Percentiles rank a stretch among this genome's conserved stretches.
Conservation (phyloP, 1,284 basidiomycete genomes). For the Apiotrichum akiyoshidainum region DNA sequence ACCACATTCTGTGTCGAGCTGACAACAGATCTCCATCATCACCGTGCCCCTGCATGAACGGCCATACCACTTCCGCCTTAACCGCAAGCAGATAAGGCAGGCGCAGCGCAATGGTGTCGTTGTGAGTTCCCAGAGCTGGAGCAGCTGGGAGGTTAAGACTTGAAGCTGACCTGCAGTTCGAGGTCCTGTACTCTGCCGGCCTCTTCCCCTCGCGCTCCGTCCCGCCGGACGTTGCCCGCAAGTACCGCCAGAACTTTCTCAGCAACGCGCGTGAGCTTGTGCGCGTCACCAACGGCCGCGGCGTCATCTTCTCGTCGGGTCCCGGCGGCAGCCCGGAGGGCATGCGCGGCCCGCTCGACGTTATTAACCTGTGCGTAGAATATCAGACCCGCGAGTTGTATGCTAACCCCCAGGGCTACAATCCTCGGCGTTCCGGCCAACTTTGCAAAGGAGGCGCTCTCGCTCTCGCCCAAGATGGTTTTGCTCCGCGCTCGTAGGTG, state of each 20-base stretch:
- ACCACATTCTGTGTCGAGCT: background rate
- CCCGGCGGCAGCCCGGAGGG: slow-evolving; percentile 32
- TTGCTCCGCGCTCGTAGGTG: slow-evolving; percentile 50
- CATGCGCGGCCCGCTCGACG: slow-evolving; percentile 43
- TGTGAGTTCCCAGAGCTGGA: slow-evolving; percentile 34
- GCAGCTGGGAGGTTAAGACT: no score
- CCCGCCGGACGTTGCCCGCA: slow-evolving; percentile 27
- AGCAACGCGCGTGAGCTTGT: slow-evolving; percentile 48
- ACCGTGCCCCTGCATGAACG: slow-evolving; percentile 47
- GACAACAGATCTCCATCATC: slow-evolving; percentile 46
- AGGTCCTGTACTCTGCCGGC: slow-evolving; percentile 46
- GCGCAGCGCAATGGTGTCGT: slow-evolving; percentile 49
- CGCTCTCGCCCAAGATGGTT: slow-evolving; percentile 38
- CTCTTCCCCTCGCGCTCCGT: slow-evolving; percentile 38
- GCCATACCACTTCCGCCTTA: slow-evolving; percentile 44
- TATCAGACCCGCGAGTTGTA: background rate
- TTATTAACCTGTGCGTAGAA: slow-evolving; percentile 44
- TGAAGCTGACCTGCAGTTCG: slow-evolving; percentile 36
- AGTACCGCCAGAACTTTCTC: slow-evolving; percentile 48
- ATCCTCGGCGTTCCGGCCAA: slow-evolving; percentile 51
- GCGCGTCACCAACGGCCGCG: slow-evolving; percentile 46
- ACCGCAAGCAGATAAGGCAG: slow-evolving; percentile 45
- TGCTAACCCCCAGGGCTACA: slow-evolving; percentile 31
- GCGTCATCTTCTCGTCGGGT: slow-evolving; percentile 48
- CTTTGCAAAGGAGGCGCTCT: slow-evolving; percentile 47